Evolutionary conservation across 2,329 filamentous ascomycete species (phyloP).

Genomic region (Diaporthe destruens): DNA sequence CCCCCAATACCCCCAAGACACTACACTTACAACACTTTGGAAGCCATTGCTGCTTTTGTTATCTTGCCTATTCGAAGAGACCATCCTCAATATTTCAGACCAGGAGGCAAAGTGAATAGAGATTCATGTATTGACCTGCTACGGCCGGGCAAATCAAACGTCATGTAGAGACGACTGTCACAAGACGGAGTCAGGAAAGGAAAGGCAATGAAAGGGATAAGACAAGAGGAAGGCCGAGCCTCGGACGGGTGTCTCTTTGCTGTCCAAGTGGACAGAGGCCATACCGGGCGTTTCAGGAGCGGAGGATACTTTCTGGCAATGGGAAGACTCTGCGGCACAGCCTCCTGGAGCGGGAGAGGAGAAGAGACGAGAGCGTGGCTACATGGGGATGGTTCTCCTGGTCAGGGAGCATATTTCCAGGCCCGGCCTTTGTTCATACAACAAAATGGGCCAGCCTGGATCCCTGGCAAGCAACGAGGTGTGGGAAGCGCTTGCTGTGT

Average conservation of each 20-base stretch:
- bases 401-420: conserved; percentile 30
- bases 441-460: conserved; percentile 14
- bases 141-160: conserved; percentile 40
- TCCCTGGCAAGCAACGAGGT: conserved; percentile 35
- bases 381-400: conserved; percentile 35
- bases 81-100: conserved; percentile 33
- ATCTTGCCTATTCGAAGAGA: conserved; percentile 38
- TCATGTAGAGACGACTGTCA: conserved; percentile 43
- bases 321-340: conserved; percentile 37
- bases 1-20: conserved; percentile 45
- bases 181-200: conserved; percentile 40
- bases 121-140: conserved; percentile 42
- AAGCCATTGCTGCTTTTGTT: conserved; percentile 42
- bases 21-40: conserved; percentile 44
- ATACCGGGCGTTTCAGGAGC: conserved; percentile 40
- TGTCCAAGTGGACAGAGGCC: conserved; percentile 42
- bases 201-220: conserved; percentile 36
- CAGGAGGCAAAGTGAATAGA: conserved; percentile 40
- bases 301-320: conserved; percentile 38
- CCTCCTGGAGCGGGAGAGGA: conserved; percentile 36
- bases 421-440: conserved; percentile 24
- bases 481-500: conserved; percentile 29
- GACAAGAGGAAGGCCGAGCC: conserved; percentile 43
- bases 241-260: conserved; percentile 38
- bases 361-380: conserved; percentile 33